A percentile compares a stretch with the other conserved stretches of the same genome.
Evolutionary conservation across 2,329 filamentous ascomycete genomes (phyloP).

Genomic region (Hypomyces rosellus): DNA sequence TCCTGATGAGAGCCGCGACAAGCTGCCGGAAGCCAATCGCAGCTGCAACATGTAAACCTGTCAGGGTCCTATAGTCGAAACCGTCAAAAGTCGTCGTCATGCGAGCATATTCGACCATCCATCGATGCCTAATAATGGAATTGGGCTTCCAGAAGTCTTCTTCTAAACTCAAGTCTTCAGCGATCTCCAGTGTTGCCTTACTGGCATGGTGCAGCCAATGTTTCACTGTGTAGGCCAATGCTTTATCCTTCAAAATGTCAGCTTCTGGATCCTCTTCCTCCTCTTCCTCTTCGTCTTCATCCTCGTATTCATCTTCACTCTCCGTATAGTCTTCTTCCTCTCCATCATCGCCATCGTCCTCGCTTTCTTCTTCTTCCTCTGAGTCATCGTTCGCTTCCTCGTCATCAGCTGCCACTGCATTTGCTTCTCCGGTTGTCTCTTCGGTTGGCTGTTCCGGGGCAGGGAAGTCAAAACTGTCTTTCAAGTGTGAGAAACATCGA

Average conservation of each 20-base stretch:
- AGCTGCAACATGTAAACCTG: conserved; percentile 33
- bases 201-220: conserved; percentile 36
- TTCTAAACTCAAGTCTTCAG: conserved; percentile 32
- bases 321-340: conserved; percentile 1
- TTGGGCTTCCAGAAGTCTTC: conserved; percentile 32
- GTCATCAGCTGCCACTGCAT: conserved; percentile 8
- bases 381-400: conserved; percentile 14
- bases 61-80: conserved; percentile 25
- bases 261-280: conserved; percentile 24
- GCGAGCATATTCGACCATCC: conserved; percentile 30
- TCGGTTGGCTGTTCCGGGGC: not conserved
- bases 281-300: conserved; percentile 19
- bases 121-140: conserved; percentile 31
- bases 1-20: conserved; percentile 31
- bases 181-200: conserved; percentile 36
- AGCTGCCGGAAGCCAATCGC: conserved; percentile 33
- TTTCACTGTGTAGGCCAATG: conserved; percentile 32
- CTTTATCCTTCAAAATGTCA: conserved; percentile 18
- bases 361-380: conserved; percentile 4
- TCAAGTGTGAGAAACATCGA: conserved; percentile 32
- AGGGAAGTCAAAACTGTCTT: conserved; percentile 27
- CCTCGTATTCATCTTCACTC: conserved; percentile 13
- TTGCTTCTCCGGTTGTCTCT: not conserved
- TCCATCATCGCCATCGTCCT: conserved; percentile 3
- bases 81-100: conserved; percentile 25